phyloP scores from a whole-genome alignment of 805 yeast genomes.

The Wickerhamomyces sydowiorum region DNA sequence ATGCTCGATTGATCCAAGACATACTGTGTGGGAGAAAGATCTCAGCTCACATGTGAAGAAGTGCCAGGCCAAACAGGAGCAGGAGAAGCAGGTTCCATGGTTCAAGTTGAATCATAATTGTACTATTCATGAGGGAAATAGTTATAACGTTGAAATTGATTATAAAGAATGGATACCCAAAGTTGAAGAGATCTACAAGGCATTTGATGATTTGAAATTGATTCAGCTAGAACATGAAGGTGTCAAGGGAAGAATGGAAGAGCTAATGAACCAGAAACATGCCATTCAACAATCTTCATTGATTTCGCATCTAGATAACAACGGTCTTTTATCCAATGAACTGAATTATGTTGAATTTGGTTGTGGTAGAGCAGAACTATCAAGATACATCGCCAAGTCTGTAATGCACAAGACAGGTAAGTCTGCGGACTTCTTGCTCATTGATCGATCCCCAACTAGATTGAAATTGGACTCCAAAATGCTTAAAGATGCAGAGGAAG shows the following conservation, averaged over 20 bases:
- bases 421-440: conserved; percentile 41
- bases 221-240: conserved; percentile 22
- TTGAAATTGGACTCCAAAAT: conserved; percentile 76
- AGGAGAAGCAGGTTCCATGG: conserved; percentile 39
- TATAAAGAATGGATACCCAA: conserved; percentile 26
- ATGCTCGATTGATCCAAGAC: conserved; percentile 75
- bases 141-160: conserved; percentile 12
- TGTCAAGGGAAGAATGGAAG: conserved; percentile 20
- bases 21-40: conserved; percentile 61
- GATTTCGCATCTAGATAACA: conserved; percentile 55
- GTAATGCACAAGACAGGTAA: conserved; percentile 16
- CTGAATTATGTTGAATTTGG: conserved; percentile 71
- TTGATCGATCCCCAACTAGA: conserved; percentile 74
- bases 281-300: conserved; percentile 78
- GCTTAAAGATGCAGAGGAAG: conserved; percentile 40
- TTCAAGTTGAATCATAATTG: conserved; percentile 41
- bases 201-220: conserved; percentile 24
- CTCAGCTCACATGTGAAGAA: conserved; percentile 50
- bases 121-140: not conserved
- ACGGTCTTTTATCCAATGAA: conserved; percentile 30
- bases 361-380: conserved; percentile 83
- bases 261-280: conserved; percentile 62
- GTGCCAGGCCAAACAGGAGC: conserved; percentile 44
- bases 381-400: conserved; percentile 48
- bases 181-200: conserved; percentile 32